phyloP scores from a whole-genome alignment of 371 early-diverging fungal genomes.

The Rhizomucor pusillus region DNA sequence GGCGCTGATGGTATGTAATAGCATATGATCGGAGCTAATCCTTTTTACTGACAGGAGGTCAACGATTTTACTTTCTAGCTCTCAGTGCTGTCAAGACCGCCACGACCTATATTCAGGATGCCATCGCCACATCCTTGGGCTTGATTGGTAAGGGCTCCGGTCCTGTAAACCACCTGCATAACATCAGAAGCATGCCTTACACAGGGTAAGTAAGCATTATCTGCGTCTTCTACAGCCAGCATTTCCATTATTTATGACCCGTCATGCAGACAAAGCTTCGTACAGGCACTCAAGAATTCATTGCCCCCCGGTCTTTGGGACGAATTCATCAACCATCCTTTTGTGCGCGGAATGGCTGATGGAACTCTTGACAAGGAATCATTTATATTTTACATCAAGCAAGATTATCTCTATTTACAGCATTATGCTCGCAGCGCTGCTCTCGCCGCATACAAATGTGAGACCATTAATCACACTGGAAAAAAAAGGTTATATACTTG shows the following conservation, averaged over 20 bases:
- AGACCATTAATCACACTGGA: conserved; percentile 29
- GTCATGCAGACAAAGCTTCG: conserved; percentile 43
- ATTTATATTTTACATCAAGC: conserved; percentile 77
- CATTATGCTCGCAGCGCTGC: conserved; percentile 80
- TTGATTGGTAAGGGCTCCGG: conserved; percentile 69
- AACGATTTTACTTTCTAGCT: conserved; percentile 16
- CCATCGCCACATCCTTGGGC: conserved; percentile 47
- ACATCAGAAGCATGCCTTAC: conserved; percentile 46
- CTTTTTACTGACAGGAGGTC: neutral
- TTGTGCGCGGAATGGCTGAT: conserved; percentile 73
- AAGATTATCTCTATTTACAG: conserved; percentile 79
- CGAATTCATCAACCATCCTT: conserved; percentile 69
- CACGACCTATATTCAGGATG: conserved; percentile 55
- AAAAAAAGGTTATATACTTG: conserved; percentile 10
- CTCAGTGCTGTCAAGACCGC: conserved; percentile 43
- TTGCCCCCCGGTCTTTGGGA: conserved; percentile 57
- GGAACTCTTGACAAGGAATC: conserved; percentile 69
- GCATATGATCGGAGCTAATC: neutral
- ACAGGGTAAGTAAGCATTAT: conserved; percentile 30
- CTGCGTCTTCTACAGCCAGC: neutral
- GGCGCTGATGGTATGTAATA: conserved; percentile 45
- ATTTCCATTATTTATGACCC: conserved; percentile 2
- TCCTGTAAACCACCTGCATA: conserved; percentile 74
- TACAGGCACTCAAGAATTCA: conserved; percentile 40
- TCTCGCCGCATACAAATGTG: conserved; percentile 75